These are phyloP conservation scores for Mucor lusitanicus DNA, from an alignment of 371 early-diverging fungal genomes.

Conservation along the genomic window DNA sequence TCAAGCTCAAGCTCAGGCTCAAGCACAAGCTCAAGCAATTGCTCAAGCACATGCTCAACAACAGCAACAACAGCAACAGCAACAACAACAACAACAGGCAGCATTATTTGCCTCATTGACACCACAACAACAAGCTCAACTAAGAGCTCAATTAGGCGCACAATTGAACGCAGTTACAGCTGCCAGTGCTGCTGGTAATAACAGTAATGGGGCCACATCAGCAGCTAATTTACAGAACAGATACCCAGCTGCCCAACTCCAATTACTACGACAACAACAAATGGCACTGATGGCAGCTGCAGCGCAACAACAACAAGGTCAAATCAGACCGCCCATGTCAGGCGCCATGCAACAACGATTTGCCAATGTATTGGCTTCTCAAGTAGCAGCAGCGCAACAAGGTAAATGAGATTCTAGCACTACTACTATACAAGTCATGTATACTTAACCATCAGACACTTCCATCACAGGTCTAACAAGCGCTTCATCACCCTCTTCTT, in stretches of 20 bases:
- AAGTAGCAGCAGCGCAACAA: conserved; percentile 18
- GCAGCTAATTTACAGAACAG: conserved; percentile 26
- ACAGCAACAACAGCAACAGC: conserved; percentile 24
- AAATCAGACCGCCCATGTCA: conserved; percentile 27
- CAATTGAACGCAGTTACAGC: conserved; percentile 10
- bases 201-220: neutral
- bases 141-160: conserved; percentile 16
- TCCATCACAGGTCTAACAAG: neutral
- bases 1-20: conserved; percentile 14
- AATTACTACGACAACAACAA: conserved; percentile 48
- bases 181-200: conserved; percentile 20
- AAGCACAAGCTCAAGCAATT: neutral
- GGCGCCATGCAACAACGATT: conserved; percentile 32
- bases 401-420: conserved; percentile 13
- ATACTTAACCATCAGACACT: too few species aligned
- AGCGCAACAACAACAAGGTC: conserved; percentile 17
- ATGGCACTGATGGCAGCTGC: conserved; percentile 40
- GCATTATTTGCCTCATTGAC: conserved; percentile 7
- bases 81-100: conserved; percentile 12
- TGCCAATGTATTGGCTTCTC: conserved; percentile 30
- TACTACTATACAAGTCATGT: too few species aligned
- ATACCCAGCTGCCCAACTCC: conserved; percentile 54
- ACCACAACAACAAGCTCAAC: conserved; percentile 14
- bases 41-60: conserved; percentile 21
- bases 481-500: neutral